A percentile compares a stretch with the other conserved stretches of the same genome.
Conservation (phyloP, 768 basidiomycete species). For the Trametes elegans region DNA sequence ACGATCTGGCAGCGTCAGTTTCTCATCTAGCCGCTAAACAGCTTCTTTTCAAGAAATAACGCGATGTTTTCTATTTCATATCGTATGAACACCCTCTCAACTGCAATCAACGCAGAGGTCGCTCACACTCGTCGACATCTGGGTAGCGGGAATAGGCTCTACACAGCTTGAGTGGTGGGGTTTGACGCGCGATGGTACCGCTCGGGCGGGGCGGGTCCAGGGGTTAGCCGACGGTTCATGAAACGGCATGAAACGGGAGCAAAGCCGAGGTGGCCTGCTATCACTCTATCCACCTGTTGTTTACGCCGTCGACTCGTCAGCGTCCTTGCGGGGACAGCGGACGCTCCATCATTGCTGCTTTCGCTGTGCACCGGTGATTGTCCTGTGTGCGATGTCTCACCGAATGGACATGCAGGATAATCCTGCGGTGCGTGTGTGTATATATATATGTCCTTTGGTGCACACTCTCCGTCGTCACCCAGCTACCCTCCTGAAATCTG, state of each 20-base stretch:
- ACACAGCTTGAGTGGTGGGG: background rate
- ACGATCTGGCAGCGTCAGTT: background rate
- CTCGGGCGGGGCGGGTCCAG: background rate
- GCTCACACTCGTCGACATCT: no score
- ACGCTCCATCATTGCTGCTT: background rate
- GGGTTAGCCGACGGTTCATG: background rate
- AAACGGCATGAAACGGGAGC: background rate
- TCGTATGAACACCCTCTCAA: background rate
- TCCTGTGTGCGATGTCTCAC: slow-evolving; percentile 1
- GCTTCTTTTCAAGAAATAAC: no score
- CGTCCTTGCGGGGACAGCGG: background rate
- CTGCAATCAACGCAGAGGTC: no score
- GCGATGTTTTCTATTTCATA: no score
- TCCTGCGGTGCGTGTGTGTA: background rate
- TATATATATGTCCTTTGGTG: slow-evolving; percentile 4
- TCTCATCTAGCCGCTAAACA: no score
- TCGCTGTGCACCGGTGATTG: background rate
- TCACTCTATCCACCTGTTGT: background rate
- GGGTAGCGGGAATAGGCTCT: background rate
- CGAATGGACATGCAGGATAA: background rate
- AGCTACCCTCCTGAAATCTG: background rate
- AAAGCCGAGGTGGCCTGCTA: background rate
- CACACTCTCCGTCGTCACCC: background rate
- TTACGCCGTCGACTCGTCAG: background rate
- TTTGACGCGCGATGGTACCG: background rate